Percentiles rank a stretch among this genome's conserved stretches.
Evolutionary conservation across 2,329 filamentous ascomycete species (phyloP).

Genomic region (Diplodia intermedia): DNA sequence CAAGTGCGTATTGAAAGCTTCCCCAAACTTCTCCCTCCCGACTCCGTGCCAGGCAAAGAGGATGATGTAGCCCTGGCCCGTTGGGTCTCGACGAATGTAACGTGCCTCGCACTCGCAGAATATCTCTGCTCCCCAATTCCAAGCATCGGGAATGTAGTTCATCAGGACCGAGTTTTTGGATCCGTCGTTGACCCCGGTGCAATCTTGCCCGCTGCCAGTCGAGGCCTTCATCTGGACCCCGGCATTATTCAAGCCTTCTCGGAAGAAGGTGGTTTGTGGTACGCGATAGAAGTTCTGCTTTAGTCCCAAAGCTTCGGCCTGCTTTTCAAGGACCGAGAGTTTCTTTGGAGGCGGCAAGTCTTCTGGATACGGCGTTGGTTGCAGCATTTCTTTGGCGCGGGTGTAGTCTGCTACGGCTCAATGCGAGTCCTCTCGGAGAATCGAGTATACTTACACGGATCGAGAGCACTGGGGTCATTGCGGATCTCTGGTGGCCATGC

Average conservation of each 20-base stretch:
- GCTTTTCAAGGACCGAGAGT: constrained; percentile 62
- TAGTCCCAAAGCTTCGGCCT: constrained; percentile 62
- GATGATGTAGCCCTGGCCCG: constrained; percentile 63
- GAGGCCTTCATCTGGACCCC: constrained; percentile 70
- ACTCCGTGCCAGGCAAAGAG: constrained; percentile 70
- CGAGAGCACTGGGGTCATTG: constrained; percentile 49
- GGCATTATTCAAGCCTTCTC: constrained; percentile 65
- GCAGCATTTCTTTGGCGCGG: constrained; percentile 62
- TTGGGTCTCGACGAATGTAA: constrained; percentile 63
- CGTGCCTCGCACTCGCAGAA: constrained; percentile 73
- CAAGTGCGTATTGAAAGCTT: constrained; percentile 63
- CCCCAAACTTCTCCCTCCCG: constrained; percentile 62
- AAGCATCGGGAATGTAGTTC: constrained; percentile 72
- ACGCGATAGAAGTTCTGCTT: constrained; percentile 62
- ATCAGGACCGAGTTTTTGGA: constrained; percentile 71
- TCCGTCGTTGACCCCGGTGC: constrained; percentile 70
- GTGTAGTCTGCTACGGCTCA: constrained; percentile 59
- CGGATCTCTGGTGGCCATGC: constrained; percentile 67
- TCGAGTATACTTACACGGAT: constrained; percentile 55
- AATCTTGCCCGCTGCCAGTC: constrained; percentile 66
- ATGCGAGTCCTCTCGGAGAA: neutral
- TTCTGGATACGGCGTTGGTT: constrained; percentile 65
- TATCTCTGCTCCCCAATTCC: constrained; percentile 75
- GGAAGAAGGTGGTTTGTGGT: constrained; percentile 69
- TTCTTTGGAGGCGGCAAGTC: constrained; percentile 66